Base-by-base conservation (phyloP, 2,329 filamentous ascomycete genomes). In the Trichoderma arundinaceum region DNA sequence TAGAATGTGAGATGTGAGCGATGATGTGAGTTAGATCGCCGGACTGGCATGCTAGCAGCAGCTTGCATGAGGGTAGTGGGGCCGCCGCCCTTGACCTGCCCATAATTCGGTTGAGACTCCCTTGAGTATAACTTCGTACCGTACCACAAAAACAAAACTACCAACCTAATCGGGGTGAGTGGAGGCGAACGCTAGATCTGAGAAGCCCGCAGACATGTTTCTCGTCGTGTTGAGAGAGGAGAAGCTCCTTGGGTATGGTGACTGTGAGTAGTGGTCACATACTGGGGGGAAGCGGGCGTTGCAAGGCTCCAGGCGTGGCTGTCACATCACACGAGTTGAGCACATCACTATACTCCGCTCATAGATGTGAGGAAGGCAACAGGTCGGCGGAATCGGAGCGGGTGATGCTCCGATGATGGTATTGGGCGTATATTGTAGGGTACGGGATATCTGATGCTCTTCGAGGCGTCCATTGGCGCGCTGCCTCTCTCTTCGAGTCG, bases 1-100 rank as follows among this genome's bases (percentile, higher is more conserved):
- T 15, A 65, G 65, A 66, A 71, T 62, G 54, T 69, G 66, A 69
- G 57, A 70, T 64, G 51, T 69, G 68, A 70, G 67, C 62, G 28
- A 60, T 59, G 67, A 60, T 59, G 15, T 19, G 19, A 60, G 67
- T 54, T 53, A 17, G 68, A 69, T 69, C 61, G 66, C 60, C 67
- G 60, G 57, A 67, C 66, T 70, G 69, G 66, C 53, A 68, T 70
- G 69, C 51, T 63, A 17, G 58, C 39, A 56, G 57, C 59, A 66
- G 66, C 65, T 43, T 48, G 41, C 65, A 48, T 64, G 49, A 53
- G 49, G 46, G 57, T 51, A 49, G 49, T 63, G 53, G 63, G 51
- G 63, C 58, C 32, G 63, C 22, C 28, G 35, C 53, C 54, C 57
- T 67, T 68, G 48, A 63, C 53, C 32, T 46, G n/a, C 49, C 6